phyloP scores from a whole-genome alignment of 1,284 basidiomycete genomes.

The Tylopilus sp. region DNA sequence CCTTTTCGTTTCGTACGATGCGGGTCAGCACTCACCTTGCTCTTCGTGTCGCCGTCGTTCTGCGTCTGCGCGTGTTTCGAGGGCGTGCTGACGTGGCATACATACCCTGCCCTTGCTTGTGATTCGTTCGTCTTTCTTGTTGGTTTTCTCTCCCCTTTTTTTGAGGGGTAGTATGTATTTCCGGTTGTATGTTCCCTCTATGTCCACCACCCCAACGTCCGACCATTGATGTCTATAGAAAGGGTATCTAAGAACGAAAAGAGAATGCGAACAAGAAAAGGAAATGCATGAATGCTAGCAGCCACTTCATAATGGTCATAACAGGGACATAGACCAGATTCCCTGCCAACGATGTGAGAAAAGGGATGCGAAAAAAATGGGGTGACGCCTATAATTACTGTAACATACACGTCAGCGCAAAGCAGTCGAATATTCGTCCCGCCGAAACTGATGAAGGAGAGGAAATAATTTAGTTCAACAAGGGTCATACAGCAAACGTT shows the following conservation, averaged over 20 bases:
- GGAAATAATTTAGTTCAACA: conserved; percentile 23
- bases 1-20: background rate
- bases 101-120: background rate
- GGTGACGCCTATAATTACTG: background rate
- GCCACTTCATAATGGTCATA: background rate
- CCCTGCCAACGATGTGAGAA: background rate
- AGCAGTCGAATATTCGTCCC: background rate
- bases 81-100: background rate
- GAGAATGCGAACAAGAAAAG: background rate
- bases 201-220: conserved; percentile 5
- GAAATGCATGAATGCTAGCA: background rate
- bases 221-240: conserved; percentile 13
- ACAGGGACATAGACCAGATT: too few relatives aligned
- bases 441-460: conserved; percentile 10
- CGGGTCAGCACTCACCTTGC: background rate
- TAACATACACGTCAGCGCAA: conserved; percentile 2
- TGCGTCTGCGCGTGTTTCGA: background rate
- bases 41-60: background rate
- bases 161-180: conserved; percentile 11
- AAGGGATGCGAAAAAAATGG: background rate
- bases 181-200: conserved; percentile 11
- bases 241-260: conserved; percentile 19
- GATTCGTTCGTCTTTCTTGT: background rate
- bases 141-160: background rate
- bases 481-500: conserved; percentile 14